Evolutionary conservation across 208 protist species (phyloP).

Genomic region (Crithidia acanthocephali): DNA sequence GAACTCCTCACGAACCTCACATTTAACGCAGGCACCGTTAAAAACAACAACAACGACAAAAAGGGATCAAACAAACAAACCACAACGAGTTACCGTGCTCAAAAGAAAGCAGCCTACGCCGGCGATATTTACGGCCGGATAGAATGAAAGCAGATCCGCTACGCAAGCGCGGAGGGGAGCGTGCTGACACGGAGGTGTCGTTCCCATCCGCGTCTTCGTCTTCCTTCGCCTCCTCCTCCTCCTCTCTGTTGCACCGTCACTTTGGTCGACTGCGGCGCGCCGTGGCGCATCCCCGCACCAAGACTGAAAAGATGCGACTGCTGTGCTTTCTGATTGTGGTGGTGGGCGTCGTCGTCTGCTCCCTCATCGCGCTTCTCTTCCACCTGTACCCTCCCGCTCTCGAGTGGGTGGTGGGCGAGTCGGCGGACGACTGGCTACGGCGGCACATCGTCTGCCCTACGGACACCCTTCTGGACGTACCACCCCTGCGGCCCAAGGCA

Average conservation of each 20-base stretch:
- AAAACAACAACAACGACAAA: no score
- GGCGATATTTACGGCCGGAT: no score
- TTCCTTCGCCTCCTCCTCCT: not conserved
- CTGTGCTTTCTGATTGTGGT: not conserved
- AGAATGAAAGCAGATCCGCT: not conserved
- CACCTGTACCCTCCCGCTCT: not conserved
- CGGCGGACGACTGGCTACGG: conserved; percentile 9
- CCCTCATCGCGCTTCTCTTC: not conserved
- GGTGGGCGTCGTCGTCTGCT: not conserved
- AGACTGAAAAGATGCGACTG: not conserved
- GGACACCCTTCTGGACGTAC: conserved; percentile 13
- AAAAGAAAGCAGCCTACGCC: no score
- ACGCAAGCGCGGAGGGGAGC: conserved; percentile 11
- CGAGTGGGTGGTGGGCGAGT: not conserved
- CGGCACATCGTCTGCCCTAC: conserved; percentile 5
- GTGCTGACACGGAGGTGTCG: not conserved
- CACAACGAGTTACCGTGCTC: no score
- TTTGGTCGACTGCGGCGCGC: not conserved
- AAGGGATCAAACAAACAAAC: no score
- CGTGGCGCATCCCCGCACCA: not conserved
- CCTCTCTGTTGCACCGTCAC: not conserved
- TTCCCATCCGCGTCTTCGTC: not conserved
- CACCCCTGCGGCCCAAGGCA: not conserved
- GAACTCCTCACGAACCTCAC: no score
- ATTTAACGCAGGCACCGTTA: no score